A percentile compares a stretch with the other conserved stretches of the same genome.
These are phyloP conservation scores for Pseudevernia furfuracea DNA, from an alignment of 495 filamentous ascomycete species.

Conservation along the genomic window DNA sequence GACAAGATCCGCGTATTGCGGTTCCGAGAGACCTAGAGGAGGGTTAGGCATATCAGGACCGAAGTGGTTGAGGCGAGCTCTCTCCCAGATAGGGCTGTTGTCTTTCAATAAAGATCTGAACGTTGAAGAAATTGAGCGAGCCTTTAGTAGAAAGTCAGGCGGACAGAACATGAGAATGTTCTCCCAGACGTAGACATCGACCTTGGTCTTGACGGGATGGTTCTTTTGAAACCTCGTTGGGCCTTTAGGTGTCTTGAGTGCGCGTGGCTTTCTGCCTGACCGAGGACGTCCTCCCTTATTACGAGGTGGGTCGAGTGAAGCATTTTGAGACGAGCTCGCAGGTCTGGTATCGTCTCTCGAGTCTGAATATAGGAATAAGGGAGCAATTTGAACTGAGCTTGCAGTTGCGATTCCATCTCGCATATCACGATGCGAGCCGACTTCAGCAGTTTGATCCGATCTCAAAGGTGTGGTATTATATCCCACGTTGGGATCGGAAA, in stretches of 20 bases:
- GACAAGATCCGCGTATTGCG: slow-evolving; percentile 24
- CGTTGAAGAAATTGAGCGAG: slow-evolving; percentile 6
- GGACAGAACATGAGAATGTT: slow-evolving; percentile 17
- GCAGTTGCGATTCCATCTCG: not conserved
- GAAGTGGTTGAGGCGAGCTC: slow-evolving; percentile 14
- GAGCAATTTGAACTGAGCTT: not conserved
- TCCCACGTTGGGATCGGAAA: not conserved
- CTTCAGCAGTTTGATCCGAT: not conserved
- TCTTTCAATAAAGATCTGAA: slow-evolving; percentile 9
- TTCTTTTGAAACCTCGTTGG: slow-evolving; percentile 21
- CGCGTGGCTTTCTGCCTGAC: not conserved
- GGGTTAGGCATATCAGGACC: slow-evolving; percentile 23
- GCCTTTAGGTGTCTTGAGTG: slow-evolving; percentile 14
- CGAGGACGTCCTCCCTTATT: slow-evolving; percentile 15
- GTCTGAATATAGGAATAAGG: not conserved
- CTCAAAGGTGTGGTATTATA: not conserved
- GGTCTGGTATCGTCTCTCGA: not conserved
- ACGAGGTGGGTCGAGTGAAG: not conserved
- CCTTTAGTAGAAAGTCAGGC: slow-evolving; percentile 17
- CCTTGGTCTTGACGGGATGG: slow-evolving; percentile 14
- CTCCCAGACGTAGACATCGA: slow-evolving; percentile 22
- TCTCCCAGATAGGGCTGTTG: slow-evolving; percentile 15
- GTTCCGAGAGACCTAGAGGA: slow-evolving; percentile 19
- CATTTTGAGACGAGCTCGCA: not conserved
- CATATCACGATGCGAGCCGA: not conserved